A percentile compares a stretch with the other conserved stretches of the same genome.
Evolutionary conservation across 2,329 filamentous ascomycete genomes (phyloP).

Genomic region (Hymenoscyphus albidus): DNA sequence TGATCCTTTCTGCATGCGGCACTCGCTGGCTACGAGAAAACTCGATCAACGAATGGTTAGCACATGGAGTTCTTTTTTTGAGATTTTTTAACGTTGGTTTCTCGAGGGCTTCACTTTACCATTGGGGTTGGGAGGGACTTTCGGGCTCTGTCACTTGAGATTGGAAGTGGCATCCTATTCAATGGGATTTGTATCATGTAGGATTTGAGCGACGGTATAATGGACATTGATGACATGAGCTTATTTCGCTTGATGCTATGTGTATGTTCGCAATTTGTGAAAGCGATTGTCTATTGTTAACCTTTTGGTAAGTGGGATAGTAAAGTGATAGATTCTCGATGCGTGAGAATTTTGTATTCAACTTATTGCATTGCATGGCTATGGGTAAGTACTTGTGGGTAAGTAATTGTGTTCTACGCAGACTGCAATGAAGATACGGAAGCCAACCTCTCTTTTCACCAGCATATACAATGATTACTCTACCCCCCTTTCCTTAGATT

Average conservation of each 20-base stretch:
- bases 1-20: slow-evolving; percentile 37
- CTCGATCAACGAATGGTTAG: slow-evolving; percentile 35
- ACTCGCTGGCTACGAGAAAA: slow-evolving; percentile 38
- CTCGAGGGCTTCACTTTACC: slow-evolving; percentile 29
- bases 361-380: no score
- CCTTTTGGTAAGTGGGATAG: not conserved
- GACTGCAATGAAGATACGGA: no score
- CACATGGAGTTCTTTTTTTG: slow-evolving; percentile 35
- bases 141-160: slow-evolving; percentile 16
- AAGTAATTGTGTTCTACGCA: no score
- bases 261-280: not conserved
- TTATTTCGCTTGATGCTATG: not conserved
- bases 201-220: slow-evolving; percentile 30
- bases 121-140: slow-evolving; percentile 18
- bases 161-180: slow-evolving; percentile 18
- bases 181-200: slow-evolving; percentile 33
- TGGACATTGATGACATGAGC: slow-evolving; percentile 29
- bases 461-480: no score
- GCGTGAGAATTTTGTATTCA: no score
- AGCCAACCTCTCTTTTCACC: no score
- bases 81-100: slow-evolving; percentile 32
- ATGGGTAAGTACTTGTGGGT: no score
- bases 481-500: no score
- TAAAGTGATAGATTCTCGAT: not conserved
- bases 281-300: not conserved